These are phyloP conservation scores for Fraxinus greggii DNA, from an alignment of 305 asterid species.

Conservation along the genomic window DNA sequence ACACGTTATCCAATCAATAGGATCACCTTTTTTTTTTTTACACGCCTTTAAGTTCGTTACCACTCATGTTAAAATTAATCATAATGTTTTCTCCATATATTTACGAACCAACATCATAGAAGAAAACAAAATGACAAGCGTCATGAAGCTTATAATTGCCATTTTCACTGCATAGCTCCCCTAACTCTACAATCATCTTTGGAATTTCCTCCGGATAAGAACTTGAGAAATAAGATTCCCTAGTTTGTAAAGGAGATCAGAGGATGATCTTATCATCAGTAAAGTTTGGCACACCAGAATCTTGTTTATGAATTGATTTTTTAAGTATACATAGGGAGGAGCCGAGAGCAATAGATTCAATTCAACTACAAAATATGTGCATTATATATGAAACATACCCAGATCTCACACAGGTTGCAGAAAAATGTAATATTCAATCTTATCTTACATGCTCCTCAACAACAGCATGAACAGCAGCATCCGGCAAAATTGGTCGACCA, in stretches of 20 bases:
- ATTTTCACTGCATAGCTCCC: not conserved
- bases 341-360: conserved; percentile 6
- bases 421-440: conserved; percentile 9
- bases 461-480: conserved; percentile 91
- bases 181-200: not conserved
- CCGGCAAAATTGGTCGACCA: conserved; percentile 89
- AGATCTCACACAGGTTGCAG: conserved; percentile 11
- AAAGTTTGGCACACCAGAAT: not conserved
- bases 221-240: not conserved
- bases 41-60: not conserved
- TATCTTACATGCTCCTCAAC: conserved; percentile 97
- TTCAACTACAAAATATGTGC: not conserved
- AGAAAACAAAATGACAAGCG: not conserved
- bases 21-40: not conserved
- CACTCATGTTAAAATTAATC: not conserved
- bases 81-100: not conserved
- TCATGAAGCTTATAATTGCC: not conserved
- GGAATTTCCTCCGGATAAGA: not conserved
- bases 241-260: conserved; percentile 2
- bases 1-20: not conserved
- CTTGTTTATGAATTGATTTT: not conserved
- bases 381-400: not conserved
- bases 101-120: not conserved
- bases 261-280: not conserved
- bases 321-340: conserved; percentile 5